Evolutionary conservation across 805 yeast species (phyloP), one percentile per base, ranked within the genome.

Genomic region (Saccharomycopsis babjevae): DNA sequence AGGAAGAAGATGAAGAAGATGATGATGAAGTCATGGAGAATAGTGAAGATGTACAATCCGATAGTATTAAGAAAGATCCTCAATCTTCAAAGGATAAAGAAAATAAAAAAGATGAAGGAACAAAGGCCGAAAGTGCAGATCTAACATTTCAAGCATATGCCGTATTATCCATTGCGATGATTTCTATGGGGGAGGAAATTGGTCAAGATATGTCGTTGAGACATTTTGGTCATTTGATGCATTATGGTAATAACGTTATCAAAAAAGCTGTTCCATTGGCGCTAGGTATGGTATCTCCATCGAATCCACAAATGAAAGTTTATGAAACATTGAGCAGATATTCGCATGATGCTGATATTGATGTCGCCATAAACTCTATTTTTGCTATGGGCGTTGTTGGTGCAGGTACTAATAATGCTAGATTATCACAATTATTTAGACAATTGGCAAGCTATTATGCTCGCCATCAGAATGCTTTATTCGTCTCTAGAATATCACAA

Each of bases 301-400:
- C 97, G 1, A 87, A 91, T 72, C 97, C 99, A 11, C 94, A 92
- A 74, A 92, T 94, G 88, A 92, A 91, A 74, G 97, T 93, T 16
- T 94, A 90, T 71, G 99, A 94, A 72, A 92, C 98, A 0, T 79
- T 94, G 66, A 92, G 98, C 4, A 83, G 99, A 72, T 91, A 89
- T 75, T 90, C 98, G 8, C 99, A 94, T 74, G 99, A 94, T 70
- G 85, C 89, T 61, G 97, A 94, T 72, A 76, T 89, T 67, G 96
- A 89, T 70, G 97, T 94, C 60, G 97, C 98, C 6, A 86, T 86
- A 72, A 94, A 92, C 71, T 91, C 99, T 22, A 91, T 94, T 65
- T 93, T 89, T 69, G 85, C 97, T 54, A 92, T 94, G 98, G 99
- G 99, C 60, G 76, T 94, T 65, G 96, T 93, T 67, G 99, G 99